Evolutionary conservation across 1,284 basidiomycete genomes (phyloP), one percentile per base, ranked within the genome.

Genomic region (Cutaneotrichosporon mucoides): DNA sequence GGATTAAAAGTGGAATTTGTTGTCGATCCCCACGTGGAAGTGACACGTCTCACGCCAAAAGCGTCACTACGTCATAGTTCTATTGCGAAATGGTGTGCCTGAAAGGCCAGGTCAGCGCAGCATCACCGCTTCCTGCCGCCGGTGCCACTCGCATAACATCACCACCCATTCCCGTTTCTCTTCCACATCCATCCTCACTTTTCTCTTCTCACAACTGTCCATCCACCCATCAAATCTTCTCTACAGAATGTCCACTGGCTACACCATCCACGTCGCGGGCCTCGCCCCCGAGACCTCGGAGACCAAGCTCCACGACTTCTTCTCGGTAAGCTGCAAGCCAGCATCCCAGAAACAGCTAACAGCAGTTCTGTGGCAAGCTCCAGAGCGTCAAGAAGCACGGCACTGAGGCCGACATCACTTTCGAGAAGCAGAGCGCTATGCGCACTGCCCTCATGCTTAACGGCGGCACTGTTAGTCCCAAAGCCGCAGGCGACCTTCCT

Each of bases 371-470:
- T 61, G 78, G 76, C 48, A 77, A 77, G 63, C 71, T 79, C 60
- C 64, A 70, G 45, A 68, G 64, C 37, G 74, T 79, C 59, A 70
- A 75, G 63, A 79, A 78, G 69, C 57, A 53, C 15, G 76, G 72
- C 36, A 72, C 63, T 64, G 66, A 71, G 37, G 78, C 78, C 59
- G 75, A 76, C 59, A 77, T 79, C 56, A 73, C 73, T 12, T 79
- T 79, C 56, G 75, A 78, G 66, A 79, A 79, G 70, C 70, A 75
- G 60, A 75, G 72, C 51, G 78, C 78, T 15, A 77, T 77, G 70
- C 70, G 73, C 65, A 79, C 78, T 33, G 72, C 74, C 40, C 66
- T 79, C 55, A 76, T 76, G 75, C 68, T 76, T 50, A 77, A 77
- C 68, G 76, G 76, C 55, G 76, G 76, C 37, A 78, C 76, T 54